Evolutionary conservation across 768 basidiomycete species (phyloP), one percentile per base, ranked within the genome.

Genomic region (Psilocybe cyanescens): DNA sequence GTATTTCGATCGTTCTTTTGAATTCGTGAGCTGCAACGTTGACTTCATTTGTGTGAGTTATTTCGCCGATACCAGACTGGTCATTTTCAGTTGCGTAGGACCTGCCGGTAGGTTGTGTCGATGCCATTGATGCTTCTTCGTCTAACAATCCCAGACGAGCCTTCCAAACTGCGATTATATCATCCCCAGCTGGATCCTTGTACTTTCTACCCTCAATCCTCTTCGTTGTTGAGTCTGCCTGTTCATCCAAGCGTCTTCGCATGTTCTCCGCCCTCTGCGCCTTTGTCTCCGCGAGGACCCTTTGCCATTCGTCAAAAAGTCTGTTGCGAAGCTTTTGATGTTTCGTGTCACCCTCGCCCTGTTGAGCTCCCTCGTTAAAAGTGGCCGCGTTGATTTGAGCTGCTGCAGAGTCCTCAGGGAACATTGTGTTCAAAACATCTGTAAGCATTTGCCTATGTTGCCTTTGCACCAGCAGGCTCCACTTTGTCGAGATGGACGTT

Each of bases 241-340:
- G 58, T 28, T 31, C 47, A 19, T 16, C 33, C 12, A 59, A 19
- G 4, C 58, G 49, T 11, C 33, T 35, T 6, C 33, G 11, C 33
- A 35, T 35, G 33, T 35, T 35, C 19, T 50, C 39, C 19, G 28
- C 24, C 41, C 16, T 51, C 50, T 19, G 14, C 51, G 33, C 33
- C 33, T 19, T 35, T 48, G 33, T 35, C 33, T 35, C 19, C 12
- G 9, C 35, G 35, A 17, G 24, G 28, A 59, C 48, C 16, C 8
- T 37, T 14, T 52, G 19, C 58, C 48, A 39, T 30, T 59, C 58
- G 17, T 59, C 58, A 28, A 39, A 30, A 19, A 59, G 24, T 30
- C 58, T 51, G 5, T 6, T 44, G n/a, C 24, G 24, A 48, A 59
- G 9, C n/a, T 59, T 59, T 5, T 28, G 49, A n/a, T 24, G 44